Evolutionary conservation across 352 stramenopile genomes (phyloP).

Genomic region (Globisporangium paroecandrum): DNA sequence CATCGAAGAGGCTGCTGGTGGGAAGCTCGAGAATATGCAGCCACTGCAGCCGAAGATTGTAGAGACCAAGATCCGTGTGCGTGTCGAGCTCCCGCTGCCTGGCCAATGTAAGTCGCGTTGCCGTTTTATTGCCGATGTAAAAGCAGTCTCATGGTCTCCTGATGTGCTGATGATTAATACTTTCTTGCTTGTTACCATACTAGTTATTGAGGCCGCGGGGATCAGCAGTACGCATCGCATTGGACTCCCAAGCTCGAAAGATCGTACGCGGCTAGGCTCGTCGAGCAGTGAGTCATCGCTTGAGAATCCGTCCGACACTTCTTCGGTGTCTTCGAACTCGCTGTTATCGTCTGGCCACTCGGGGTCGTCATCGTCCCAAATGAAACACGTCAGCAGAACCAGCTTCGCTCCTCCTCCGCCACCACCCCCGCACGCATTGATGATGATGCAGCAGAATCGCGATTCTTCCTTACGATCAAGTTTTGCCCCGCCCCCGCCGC

Average conservation of each 20-base stretch:
- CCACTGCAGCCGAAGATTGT: constrained; percentile 60
- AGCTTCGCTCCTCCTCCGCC: constrained; percentile 26
- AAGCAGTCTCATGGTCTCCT: constrained; percentile 7
- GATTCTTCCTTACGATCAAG: constrained; percentile 8
- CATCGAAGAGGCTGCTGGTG: constrained; percentile 67
- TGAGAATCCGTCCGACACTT: constrained; percentile 49
- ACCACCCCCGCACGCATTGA: constrained; percentile 14
- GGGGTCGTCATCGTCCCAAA: constrained; percentile 25
- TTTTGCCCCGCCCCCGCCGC: constrained; percentile 18
- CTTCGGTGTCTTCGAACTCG: constrained; percentile 31
- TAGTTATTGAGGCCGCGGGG: constrained; percentile 54
- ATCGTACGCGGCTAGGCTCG: constrained; percentile 27
- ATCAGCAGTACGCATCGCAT: constrained; percentile 17
- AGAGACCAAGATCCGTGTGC: constrained; percentile 59
- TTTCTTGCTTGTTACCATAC: not conserved
- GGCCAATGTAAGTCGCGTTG: constrained; percentile 60
- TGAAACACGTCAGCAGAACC: constrained; percentile 17
- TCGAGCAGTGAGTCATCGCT: constrained; percentile 36
- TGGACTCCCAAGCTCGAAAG: constrained; percentile 20
- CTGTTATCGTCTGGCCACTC: constrained; percentile 48
- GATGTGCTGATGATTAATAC: constrained; percentile 2
- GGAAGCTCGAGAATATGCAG: constrained; percentile 77
- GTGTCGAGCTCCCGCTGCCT: constrained; percentile 67
- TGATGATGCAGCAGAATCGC: constrained; percentile 9
- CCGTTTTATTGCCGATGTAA: not conserved